Base-by-base conservation (phyloP, 2,329 filamentous ascomycete species). In the Sporothrix euskadiensis region DNA sequence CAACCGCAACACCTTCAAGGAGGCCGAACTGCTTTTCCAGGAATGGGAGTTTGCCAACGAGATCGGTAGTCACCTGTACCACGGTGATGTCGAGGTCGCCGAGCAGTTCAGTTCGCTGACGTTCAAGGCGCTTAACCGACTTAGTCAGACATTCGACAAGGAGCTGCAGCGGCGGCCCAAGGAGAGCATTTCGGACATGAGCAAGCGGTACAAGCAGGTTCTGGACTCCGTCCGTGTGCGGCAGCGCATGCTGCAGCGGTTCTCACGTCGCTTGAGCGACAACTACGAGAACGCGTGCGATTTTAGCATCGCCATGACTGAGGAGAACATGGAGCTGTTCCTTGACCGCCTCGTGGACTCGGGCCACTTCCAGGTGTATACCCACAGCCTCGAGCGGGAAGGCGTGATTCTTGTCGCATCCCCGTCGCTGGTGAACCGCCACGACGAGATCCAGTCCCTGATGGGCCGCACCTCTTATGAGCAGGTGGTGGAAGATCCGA, bases 1-100 rank as follows among this genome's bases (percentile, higher is more conserved):
- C 73, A 98, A 98, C 85, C 98, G 98, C 81, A 99, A 98, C 83
- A 98, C 94, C 0, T 99, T 99, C 87, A 98, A 98, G 80, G 96
- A 99, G 81, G 96, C 96, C 7, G 96, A 99, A 84, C 92, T 99
- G 76, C 84, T 99, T 66, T 97, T 98, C 80, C 94, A 97, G 79
- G 96, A 99, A 82, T 99, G 96, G 96, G 94, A 94, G 73, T 98
- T 98, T 79, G 97, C 93, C 71, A 98, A 98, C 79, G 91, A 94
- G 78, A 93, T 99, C 73, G 96, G 95, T 35, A 89, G 93, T 68
- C 92, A 96, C 80, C 87, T 99, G n/a, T 91, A 97, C 77, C 92
- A 93, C 41, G 97, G 96, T 75, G 94, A 98, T 80, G 92, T 98
- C 56, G 95, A 98, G 83, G 96, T 98, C 57, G 96, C 96, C 1